Percentiles rank a stretch among this genome's conserved stretches.
Evolutionary conservation across 805 yeast genomes (phyloP).

Genomic region (Saccharomycopsis sp.): DNA sequence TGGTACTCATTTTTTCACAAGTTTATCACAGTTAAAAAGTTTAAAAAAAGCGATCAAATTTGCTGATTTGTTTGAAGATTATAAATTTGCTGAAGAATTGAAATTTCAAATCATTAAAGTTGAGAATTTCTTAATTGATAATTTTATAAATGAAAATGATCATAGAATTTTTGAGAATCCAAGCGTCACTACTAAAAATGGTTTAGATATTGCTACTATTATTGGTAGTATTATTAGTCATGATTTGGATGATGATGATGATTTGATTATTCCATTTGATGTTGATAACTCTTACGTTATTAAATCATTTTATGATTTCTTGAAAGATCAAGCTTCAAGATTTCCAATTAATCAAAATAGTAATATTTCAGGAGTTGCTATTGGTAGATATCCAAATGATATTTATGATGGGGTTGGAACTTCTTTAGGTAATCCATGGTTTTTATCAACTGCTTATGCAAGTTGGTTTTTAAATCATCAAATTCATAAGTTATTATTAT

Average conservation of each 20-base stretch:
- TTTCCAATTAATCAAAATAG: constrained; percentile 65
- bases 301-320: constrained; percentile 53
- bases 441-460: constrained; percentile 60
- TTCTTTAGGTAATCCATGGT: constrained; percentile 77
- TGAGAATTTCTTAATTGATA: constrained; percentile 8
- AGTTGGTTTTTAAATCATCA: constrained; percentile 51
- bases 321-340: constrained; percentile 57
- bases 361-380: constrained; percentile 37
- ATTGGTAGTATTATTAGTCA: constrained; percentile 33
- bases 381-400: constrained; percentile 76
- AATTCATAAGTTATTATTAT: constrained; percentile 33
- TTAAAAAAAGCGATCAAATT: constrained; percentile 36
- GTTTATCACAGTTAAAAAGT: constrained; percentile 52
- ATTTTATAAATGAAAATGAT: constrained; percentile 6
- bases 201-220: constrained; percentile 71
- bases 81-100: constrained; percentile 16
- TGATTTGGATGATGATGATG: constrained; percentile 27
- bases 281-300: constrained; percentile 46
- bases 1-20: constrained; percentile 56
- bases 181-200: constrained; percentile 37
- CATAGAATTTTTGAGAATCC: constrained; percentile 16
- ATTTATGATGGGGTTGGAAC: constrained; percentile 53
- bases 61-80: constrained; percentile 23
- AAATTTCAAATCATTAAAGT: background rate
- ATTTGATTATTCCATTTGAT: constrained; percentile 47